Percentiles rank a stretch among this genome's conserved stretches.
Conservation (phyloP, 768 basidiomycete species). For the Coprinopsis sp. region DNA sequence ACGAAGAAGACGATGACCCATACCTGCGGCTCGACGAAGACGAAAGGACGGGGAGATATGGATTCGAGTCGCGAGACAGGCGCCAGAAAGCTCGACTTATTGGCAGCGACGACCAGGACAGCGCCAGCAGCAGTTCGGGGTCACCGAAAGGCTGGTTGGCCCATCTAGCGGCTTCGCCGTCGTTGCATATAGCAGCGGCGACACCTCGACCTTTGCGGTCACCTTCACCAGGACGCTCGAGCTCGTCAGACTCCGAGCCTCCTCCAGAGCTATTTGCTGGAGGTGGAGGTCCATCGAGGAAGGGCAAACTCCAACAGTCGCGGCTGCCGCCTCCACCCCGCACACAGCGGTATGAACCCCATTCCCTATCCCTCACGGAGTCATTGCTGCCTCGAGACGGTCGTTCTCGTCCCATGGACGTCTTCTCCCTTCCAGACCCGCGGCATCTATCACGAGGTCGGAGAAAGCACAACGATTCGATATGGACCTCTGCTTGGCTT, state of each 20-base stretch:
- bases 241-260: conserved; percentile 39
- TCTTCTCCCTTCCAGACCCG: conserved; percentile 76
- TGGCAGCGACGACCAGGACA: conserved; percentile 24
- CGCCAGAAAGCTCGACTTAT: conserved; percentile 36
- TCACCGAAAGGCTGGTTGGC: conserved; percentile 66
- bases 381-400: conserved; percentile 77
- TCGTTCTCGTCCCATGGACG: conserved; percentile 54
- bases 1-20: conserved; percentile 65
- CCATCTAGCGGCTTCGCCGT: conserved; percentile 64
- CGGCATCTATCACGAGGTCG: conserved; percentile 58
- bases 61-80: conserved; percentile 25
- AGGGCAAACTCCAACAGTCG: conserved; percentile 8
- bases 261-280: conserved; percentile 41
- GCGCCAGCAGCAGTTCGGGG: conserved; percentile 23
- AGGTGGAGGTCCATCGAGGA: conserved; percentile 14
- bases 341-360: conserved; percentile 30
- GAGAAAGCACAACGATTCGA: conserved; percentile 69
- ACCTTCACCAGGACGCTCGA: conserved; percentile 39
- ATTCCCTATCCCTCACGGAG: conserved; percentile 70
- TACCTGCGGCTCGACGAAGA: conserved; percentile 77
- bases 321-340: conserved; percentile 42
- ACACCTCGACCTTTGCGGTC: conserved; percentile 19
- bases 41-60: conserved; percentile 30
- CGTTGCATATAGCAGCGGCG: conserved; percentile 16
- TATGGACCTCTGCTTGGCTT: conserved; percentile 69